Percentiles rank a stretch among this genome's conserved stretches.
Conservation (phyloP, 371 early-diverging fungal genomes). For the Lichtheimia corymbifera region DNA sequence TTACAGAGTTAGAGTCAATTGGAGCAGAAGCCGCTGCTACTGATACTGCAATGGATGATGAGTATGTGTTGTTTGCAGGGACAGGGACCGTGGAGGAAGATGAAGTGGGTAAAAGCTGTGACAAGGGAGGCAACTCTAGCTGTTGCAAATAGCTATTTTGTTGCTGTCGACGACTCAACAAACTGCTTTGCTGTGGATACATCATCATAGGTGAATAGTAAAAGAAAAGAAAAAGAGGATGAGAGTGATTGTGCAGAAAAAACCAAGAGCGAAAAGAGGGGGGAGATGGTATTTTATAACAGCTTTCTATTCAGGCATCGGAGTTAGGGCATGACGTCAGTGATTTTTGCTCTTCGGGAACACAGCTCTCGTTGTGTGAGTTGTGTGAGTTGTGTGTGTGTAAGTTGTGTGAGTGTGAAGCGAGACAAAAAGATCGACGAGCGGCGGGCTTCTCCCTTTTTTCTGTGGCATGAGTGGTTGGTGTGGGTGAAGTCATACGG, state of each 20-base stretch:
- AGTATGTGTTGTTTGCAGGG: not conserved
- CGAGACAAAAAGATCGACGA: not conserved
- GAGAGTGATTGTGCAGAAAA: not conserved
- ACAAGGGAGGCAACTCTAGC: slow-evolving; percentile 36
- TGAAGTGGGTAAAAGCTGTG: slow-evolving; percentile 25
- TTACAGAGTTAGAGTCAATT: not conserved
- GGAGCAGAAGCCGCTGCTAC: not conserved
- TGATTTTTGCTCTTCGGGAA: not conserved
- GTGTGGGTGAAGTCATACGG: too few species aligned
- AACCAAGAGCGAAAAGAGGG: too few species aligned
- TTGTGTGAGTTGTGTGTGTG: too few species aligned
- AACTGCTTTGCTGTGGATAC: slow-evolving; percentile 6
- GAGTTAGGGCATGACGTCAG: not conserved
- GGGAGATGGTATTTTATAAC: not conserved
- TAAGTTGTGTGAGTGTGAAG: not conserved
- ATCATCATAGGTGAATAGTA: not conserved
- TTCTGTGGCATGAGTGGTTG: too few species aligned
- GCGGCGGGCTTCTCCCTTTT: not conserved
- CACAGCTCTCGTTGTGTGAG: too few species aligned
- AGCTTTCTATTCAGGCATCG: not conserved
- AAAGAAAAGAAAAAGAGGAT: not conserved
- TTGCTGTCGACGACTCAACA: slow-evolving; percentile 42
- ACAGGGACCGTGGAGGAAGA: slow-evolving; percentile 1
- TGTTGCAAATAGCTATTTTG: slow-evolving; percentile 30
- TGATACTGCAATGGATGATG: slow-evolving; percentile 4